phyloP scores from a whole-genome alignment of 2,329 filamentous ascomycete genomes.

The Ophiostoma australiae region DNA sequence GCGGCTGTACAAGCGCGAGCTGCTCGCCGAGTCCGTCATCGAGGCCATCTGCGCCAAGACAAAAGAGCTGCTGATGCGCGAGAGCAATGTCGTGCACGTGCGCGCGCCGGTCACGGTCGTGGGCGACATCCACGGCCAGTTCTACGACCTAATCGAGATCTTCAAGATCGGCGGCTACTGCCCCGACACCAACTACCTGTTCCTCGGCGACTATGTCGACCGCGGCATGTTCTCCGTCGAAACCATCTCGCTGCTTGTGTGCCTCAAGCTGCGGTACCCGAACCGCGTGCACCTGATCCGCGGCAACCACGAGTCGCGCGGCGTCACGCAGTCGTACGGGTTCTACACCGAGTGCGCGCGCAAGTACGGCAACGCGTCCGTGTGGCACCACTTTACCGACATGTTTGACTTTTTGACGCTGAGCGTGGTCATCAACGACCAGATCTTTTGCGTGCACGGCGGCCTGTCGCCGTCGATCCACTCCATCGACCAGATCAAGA shows the following conservation, averaged over 20 bases:
- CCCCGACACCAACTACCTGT: conserved; percentile 97
- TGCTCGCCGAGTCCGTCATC: conserved; percentile 91
- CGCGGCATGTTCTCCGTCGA: conserved; percentile 98
- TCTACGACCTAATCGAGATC: conserved; percentile 98
- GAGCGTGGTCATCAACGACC: conserved; percentile 95
- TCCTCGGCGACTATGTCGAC: conserved; percentile 96
- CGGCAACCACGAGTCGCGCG: conserved; percentile 95
- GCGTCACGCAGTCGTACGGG: conserved; percentile 96
- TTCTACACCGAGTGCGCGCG: conserved; percentile 98
- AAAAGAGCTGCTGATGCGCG: conserved; percentile 97
- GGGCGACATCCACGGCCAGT: conserved; percentile 97
- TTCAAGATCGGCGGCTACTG: conserved; percentile 97
- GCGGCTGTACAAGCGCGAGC: conserved; percentile 92
- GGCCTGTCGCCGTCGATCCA: conserved; percentile 86
- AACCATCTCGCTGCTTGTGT: conserved; percentile 95
- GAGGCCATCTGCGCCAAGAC: conserved; percentile 99
- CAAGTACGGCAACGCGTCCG: conserved; percentile 97
- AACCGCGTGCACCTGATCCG: conserved; percentile 92
- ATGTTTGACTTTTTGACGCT: conserved; percentile 99
- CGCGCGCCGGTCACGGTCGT: conserved; percentile 93
- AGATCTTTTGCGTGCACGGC: conserved; percentile 98
- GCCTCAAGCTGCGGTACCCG: conserved; percentile 93
- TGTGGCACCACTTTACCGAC: conserved; percentile 99
- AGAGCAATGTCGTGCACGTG: conserved; percentile 99
- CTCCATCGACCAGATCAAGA: conserved; percentile 98